Percentiles rank a stretch among this genome's conserved stretches.
These are phyloP conservation scores for Ophiostoma ips DNA, from an alignment of 2,329 filamentous ascomycete genomes.

Conservation along the genomic window DNA sequence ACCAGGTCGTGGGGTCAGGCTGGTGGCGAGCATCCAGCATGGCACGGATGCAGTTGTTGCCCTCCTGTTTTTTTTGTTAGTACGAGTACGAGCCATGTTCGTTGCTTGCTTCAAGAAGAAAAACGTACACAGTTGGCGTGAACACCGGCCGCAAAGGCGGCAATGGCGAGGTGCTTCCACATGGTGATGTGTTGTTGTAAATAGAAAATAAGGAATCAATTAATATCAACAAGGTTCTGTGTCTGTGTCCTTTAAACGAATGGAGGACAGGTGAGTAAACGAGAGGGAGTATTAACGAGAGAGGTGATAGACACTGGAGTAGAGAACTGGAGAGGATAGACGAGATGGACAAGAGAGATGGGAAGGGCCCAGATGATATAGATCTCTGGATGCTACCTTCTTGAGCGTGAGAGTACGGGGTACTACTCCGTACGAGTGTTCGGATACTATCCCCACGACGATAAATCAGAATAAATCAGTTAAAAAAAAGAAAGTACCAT, in stretches of 20 bases:
- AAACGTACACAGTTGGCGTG: slow-evolving; percentile 1
- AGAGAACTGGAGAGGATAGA: too few relatives aligned
- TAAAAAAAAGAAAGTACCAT: not conserved
- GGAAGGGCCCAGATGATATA: too few relatives aligned
- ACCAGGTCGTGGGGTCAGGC: slow-evolving; percentile 6
- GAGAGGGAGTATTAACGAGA: too few relatives aligned
- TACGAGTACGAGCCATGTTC: not conserved
- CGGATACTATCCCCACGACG: too few relatives aligned
- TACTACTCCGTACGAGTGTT: too few relatives aligned
- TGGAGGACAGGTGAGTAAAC: too few relatives aligned
- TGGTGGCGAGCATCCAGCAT: slow-evolving; percentile 3
- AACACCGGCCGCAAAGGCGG: slow-evolving; percentile 1
- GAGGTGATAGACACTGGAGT: too few relatives aligned
- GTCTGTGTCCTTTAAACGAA: not conserved
- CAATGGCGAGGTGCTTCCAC: slow-evolving; percentile 3
- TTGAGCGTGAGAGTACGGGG: too few relatives aligned
- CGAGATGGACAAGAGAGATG: not conserved
- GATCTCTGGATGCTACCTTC: too few relatives aligned
- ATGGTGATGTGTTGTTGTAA: slow-evolving; percentile 1
- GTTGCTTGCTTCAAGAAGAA: not conserved
- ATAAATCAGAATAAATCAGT: not conserved
- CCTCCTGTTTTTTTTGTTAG: slow-evolving; percentile 6
- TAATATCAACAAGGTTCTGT: too few relatives aligned
- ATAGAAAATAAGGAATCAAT: not conserved
- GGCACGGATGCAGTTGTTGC: slow-evolving; percentile 10